Percentiles rank a stretch among this genome's conserved stretches.
Evolutionary conservation across 768 basidiomycete genomes (phyloP).

Genomic region (Boletus subparvulus): DNA sequence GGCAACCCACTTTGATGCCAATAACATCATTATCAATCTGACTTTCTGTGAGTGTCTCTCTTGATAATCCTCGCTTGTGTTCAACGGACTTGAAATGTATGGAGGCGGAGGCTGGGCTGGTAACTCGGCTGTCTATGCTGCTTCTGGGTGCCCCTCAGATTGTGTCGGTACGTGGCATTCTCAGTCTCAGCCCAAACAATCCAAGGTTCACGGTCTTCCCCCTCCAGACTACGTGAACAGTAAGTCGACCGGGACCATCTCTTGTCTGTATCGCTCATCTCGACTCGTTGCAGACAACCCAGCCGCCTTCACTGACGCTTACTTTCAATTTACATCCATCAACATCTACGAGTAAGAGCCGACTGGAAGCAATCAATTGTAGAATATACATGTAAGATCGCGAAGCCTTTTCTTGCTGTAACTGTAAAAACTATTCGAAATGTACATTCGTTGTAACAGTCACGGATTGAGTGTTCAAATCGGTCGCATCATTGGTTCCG

Average conservation of each 20-base stretch:
- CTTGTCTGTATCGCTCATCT: neutral
- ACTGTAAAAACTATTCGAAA: neutral
- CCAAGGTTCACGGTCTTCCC: neutral
- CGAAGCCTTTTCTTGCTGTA: neutral
- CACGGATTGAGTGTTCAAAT: neutral
- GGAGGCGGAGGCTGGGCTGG: constrained; percentile 35
- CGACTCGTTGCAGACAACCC: constrained; percentile 32
- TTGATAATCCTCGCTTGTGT: neutral
- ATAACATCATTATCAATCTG: constrained; percentile 36
- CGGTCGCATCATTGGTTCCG: too few relatives aligned
- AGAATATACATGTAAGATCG: neutral
- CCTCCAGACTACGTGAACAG: constrained; percentile 28
- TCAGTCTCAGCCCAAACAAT: neutral
- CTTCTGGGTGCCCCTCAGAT: constrained; percentile 33
- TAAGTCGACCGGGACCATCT: constrained; percentile 1
- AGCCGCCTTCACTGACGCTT: constrained; percentile 40
- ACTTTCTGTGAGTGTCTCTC: constrained; percentile 29
- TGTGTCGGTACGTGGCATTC: constrained; percentile 24
- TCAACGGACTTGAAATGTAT: neutral
- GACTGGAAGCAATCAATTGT: neutral
- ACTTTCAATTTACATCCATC: constrained; percentile 41
- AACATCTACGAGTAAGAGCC: constrained; percentile 34
- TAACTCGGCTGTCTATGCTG: constrained; percentile 17
- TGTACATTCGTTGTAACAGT: neutral
- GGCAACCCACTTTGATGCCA: constrained; percentile 33